These are phyloP conservation scores for Chaetomium tenue DNA, from an alignment of 495 filamentous ascomycete species.

Conservation along the genomic window DNA sequence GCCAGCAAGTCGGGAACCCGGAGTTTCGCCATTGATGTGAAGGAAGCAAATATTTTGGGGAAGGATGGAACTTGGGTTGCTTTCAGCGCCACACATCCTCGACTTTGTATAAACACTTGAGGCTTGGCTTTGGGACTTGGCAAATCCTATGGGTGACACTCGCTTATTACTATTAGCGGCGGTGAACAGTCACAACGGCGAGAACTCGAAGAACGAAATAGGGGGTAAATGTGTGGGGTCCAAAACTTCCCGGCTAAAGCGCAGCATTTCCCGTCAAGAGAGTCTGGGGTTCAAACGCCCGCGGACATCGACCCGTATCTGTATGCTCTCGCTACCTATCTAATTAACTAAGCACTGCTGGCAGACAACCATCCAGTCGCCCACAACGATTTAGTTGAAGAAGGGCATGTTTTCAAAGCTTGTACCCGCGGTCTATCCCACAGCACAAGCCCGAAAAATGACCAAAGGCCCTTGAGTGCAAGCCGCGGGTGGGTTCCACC, in stretches of 20 bases:
- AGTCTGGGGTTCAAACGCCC: too few species aligned
- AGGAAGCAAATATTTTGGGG: not conserved
- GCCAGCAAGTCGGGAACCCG: not conserved
- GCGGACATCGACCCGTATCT: too few species aligned
- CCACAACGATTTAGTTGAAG: too few species aligned
- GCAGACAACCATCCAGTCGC: not conserved
- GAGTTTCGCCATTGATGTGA: not conserved
- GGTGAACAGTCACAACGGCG: not conserved
- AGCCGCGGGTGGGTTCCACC: too few species aligned
- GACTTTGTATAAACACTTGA: not conserved
- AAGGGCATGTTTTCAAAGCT: not conserved
- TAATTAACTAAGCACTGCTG: not conserved
- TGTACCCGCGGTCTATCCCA: not conserved
- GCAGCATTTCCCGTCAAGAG: too few species aligned
- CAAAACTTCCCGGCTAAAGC: not conserved
- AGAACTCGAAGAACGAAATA: not conserved
- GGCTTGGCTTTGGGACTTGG: not conserved
- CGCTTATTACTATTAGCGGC: not conserved
- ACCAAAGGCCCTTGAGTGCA: not conserved
- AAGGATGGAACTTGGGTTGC: not conserved
- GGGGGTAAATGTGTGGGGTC: not conserved
- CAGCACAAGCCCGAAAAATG: not conserved
- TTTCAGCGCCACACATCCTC: not conserved
- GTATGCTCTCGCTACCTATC: too few species aligned
- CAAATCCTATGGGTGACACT: not conserved